Evolutionary conservation across 148 eudicot genomes (phyloP), one percentile per base, ranked within the genome.

Genomic region (Cornus florida): DNA sequence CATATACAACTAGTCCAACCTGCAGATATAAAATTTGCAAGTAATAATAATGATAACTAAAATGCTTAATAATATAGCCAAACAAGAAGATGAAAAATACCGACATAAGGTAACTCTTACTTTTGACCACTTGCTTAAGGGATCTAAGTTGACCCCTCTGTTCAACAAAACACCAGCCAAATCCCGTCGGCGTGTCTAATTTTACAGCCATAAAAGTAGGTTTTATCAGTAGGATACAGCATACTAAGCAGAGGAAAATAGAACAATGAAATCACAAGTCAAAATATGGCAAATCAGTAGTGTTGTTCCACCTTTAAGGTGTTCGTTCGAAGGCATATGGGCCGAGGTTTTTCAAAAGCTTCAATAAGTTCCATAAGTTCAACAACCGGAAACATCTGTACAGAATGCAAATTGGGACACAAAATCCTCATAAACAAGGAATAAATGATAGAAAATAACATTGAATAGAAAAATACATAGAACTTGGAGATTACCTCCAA

Each of bases 331-430:
- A 95, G 87, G 81, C 89, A 86, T 65, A 93, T 89, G 17, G 94
- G 97, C 48, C 99, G 91, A 62, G 97, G 97, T 85, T 89, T 93
- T 86, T 93, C 99, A 91, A 95, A 93, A 83, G 94, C 91, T 92
- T 95, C 99, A 82, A 95, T 91, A 23, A 95, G 91, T 78, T 93
- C 91, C 86, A 93, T 85, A 32, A 95, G 92, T 79, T 95, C 99
- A 75, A 84, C 89, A 75, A 83, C 91, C 8, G 92, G 92, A 83
- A 95, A 93, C 97, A 93, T 86, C 99, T 95, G 88, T 70, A 85
- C 3, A 72, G 68, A 70, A 64, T 66, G 22, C 65, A 75, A 70
- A 32, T 43, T 74, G 13, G 28, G 73, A 68, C 14, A 59, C 70
- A 80, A 66, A 73, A 38, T 56, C 70, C 46, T 38, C 38, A 65